Base-by-base conservation (phyloP, 1,139 yeast species). In the Yamadazyma blattariae region DNA sequence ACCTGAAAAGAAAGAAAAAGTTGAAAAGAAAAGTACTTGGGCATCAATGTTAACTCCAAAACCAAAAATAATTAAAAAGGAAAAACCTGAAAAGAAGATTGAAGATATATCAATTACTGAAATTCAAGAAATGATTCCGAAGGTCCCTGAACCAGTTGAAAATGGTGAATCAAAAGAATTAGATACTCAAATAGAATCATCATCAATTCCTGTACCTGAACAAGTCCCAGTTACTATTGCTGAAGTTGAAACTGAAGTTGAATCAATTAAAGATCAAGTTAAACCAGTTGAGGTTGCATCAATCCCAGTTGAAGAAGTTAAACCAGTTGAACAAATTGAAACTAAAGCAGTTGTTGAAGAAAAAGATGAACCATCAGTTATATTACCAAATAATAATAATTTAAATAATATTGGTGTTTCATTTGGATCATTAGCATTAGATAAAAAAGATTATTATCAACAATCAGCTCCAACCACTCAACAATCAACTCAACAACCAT, bases 381-480 rank as follows among this genome's bases (percentile, higher is more conserved):
- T 82, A 35, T 74, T 84, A 53, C 92, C 92, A 46, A 5, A 5
- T 5, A 56, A 70, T 32, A 64, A 70, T 42, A 63, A 69, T 43
- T 64, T 68, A 30, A 74, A 74, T 50, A 68, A 76, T 39, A 79
- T 79, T 34, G 87, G 85, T 46, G 83, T 82, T 37, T 82, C 84
- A 35, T 82, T 82, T 51, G 88, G 89, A 35, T 76, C 84, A 13
- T 67, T 79, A 57, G 64, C 77, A 27, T 63, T 74, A 46, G 71
- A 65, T 30, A 43, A 44, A 26, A 34, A 51, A 31, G 47, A 45
- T 15, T 30, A 35, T 23, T 25, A 30, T 12, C 34, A 35, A 29
- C 45, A 41, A 37, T 45, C 42, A 42, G 32, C 51, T 13, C 22
- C n/a, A 13, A 35, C 30, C 24, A 27, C 26, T 17, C 32, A 25